Evolutionary conservation across 1,139 yeast genomes (phyloP), one percentile per base, ranked within the genome.

Genomic region (Candida mesenterica): DNA sequence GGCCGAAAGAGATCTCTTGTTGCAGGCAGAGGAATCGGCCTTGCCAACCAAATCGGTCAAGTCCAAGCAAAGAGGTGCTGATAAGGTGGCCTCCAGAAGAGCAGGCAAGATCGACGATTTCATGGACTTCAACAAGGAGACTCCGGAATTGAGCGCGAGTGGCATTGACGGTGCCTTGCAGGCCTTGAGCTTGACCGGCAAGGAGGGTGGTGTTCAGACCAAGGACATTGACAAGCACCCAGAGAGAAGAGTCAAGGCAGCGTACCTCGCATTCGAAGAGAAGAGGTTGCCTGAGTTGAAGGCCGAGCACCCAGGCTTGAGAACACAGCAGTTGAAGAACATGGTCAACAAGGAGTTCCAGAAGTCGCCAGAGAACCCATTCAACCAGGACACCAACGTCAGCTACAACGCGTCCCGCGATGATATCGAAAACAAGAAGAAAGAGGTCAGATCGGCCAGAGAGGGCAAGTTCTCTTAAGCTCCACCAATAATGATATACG

Each of bases 231-330:
- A 86, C 46, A 80, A 88, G 58, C 96, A 86, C 50, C 95, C 96
- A 7, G 96, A 86, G 65, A 75, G 95, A 61, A 75, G 96, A 56
- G 85, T 82, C 59, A 87, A 86, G 66, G 89, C 94, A 13, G 95
- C 95, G 0, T 70, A 70, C 43, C 72, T 77, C 9, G 89, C 86
- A 0, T 86, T 61, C 50, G 89, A 86, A 52, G 92, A 82, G 44
- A 66, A 70, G 40, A 74, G 94, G 51, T 57, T 83, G 34, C 94
- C 95, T 6, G 88, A 82, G 52, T 46, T 82, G 40, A 80, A 82
- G 61, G 71, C 77, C 53, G 95, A 87, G 57, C 71, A 82, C 48
- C 90, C 92, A 3, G 96, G 96, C 8, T 71, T 86, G 51, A 74
- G 95, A 50, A 69, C 81, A 49, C 86, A 83, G 54, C 96, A 86